Conservation (phyloP, 805 yeast genomes). For the Komagataella populi region DNA sequence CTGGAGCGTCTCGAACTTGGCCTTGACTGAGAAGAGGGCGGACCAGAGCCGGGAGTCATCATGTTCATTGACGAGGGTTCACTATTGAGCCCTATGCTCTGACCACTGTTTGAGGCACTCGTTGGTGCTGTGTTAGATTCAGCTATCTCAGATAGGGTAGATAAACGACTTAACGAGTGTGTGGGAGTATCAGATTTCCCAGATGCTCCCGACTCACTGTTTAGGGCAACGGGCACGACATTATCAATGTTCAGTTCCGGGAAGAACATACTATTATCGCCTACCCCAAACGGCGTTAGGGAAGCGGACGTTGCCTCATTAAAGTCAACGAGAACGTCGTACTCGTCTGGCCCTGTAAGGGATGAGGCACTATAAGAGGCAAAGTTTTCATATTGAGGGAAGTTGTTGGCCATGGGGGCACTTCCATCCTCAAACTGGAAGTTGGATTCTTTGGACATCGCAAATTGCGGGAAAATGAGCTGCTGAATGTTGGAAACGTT, state of each 20-base stretch:
- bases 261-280: neutral
- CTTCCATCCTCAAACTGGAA: neutral
- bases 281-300: neutral
- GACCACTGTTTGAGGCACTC: neutral
- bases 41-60: neutral
- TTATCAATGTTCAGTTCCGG: neutral
- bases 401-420: neutral
- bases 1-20: slow-evolving; percentile 17
- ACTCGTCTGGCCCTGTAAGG: neutral
- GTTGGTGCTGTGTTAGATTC: neutral
- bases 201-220: neutral
- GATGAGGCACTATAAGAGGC: neutral
- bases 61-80: neutral
- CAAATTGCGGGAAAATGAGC: neutral
- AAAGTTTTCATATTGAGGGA: neutral
- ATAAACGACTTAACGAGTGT: neutral
- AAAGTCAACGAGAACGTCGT: neutral
- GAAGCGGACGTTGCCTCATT: neutral
- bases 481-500: neutral
- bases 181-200: neutral
- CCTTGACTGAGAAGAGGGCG: neutral
- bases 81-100: neutral
- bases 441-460: neutral
- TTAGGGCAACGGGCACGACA: neutral
- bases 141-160: neutral